A percentile compares a stretch with the other conserved stretches of the same genome.
These are phyloP conservation scores for Colletotrichum magnum DNA, from an alignment of 2,329 filamentous ascomycete species.

Conservation along the genomic window DNA sequence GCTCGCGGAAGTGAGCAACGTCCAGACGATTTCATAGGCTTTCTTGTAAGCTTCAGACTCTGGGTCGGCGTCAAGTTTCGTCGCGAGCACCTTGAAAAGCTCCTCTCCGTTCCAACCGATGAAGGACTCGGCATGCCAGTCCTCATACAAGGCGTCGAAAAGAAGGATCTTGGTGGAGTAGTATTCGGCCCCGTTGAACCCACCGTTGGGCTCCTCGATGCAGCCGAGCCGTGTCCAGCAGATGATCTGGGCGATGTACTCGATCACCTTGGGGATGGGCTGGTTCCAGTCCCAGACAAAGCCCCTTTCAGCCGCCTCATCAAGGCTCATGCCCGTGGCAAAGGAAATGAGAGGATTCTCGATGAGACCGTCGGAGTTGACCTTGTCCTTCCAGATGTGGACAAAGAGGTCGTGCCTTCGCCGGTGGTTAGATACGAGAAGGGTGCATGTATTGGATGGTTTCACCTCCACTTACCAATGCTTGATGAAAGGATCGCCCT, in stretches of 20 bases:
- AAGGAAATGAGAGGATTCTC: constrained; percentile 47
- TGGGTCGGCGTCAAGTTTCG: constrained; percentile 6
- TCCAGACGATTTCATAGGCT: constrained; percentile 19
- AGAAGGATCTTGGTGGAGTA: constrained; percentile 31
- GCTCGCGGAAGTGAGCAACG: constrained; percentile 12
- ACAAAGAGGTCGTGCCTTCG: constrained; percentile 53
- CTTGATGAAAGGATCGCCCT: constrained; percentile 56
- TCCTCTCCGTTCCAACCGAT: constrained; percentile 29
- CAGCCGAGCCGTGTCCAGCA: constrained; percentile 50
- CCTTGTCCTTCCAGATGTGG: constrained; percentile 47
- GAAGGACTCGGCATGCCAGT: constrained; percentile 17
- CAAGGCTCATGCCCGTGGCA: constrained; percentile 45
- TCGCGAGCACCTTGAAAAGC: constrained; percentile 16
- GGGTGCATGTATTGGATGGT: background rate
- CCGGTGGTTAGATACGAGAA: background rate
- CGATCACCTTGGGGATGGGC: constrained; percentile 47
- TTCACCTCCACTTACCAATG: constrained; percentile 43
- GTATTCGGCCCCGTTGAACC: constrained; percentile 45
- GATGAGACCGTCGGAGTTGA: constrained; percentile 45
- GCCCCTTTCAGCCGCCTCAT: constrained; percentile 42
- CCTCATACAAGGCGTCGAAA: constrained; percentile 8
- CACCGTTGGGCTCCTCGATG: constrained; percentile 45
- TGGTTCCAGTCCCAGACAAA: constrained; percentile 51
- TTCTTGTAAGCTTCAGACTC: constrained; percentile 27
- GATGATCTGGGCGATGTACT: constrained; percentile 57